Evolutionary conservation across 352 stramenopile species (phyloP).

Genomic region (Albugo candida): DNA sequence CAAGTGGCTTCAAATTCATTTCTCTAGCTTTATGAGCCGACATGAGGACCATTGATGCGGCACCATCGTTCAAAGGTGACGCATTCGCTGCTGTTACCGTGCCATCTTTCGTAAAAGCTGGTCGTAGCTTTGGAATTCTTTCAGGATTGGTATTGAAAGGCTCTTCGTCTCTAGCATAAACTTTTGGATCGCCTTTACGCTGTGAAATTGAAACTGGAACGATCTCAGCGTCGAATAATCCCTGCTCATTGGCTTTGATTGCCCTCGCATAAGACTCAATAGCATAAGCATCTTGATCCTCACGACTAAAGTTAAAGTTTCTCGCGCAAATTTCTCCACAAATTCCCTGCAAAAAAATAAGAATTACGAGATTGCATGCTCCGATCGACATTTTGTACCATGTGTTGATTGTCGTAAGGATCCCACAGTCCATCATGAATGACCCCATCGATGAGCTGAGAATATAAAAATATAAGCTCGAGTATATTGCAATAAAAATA

Average conservation of each 20-base stretch:
- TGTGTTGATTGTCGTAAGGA: slow-evolving; percentile 91
- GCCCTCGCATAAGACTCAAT: slow-evolving; percentile 83
- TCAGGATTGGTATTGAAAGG: slow-evolving; percentile 78
- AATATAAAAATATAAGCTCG: slow-evolving; percentile 8
- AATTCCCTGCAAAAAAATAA: slow-evolving; percentile 25
- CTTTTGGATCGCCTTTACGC: slow-evolving; percentile 26
- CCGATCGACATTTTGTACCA: slow-evolving; percentile 8
- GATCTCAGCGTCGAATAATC: slow-evolving; percentile 83
- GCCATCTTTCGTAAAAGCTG: slow-evolving; percentile 91
- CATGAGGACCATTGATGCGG: slow-evolving; percentile 92
- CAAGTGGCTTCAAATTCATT: slow-evolving; percentile 54
- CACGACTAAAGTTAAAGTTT: slow-evolving; percentile 81
- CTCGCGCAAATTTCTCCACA: slow-evolving; percentile 90
- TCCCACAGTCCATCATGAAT: slow-evolving; percentile 95
- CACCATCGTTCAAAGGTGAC: slow-evolving; percentile 94
- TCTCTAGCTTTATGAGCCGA: slow-evolving; percentile 72
- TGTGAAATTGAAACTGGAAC: slow-evolving; percentile 75
- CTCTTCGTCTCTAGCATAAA: slow-evolving; percentile 86
- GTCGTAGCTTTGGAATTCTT: slow-evolving; percentile 78
- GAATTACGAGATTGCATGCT: slow-evolving; percentile 29
- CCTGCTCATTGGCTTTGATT: slow-evolving; percentile 43
- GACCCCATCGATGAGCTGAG: slow-evolving; percentile 61
- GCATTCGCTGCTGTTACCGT: slow-evolving; percentile 95
- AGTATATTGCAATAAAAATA: slow-evolving; percentile 10
- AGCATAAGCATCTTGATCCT: slow-evolving; percentile 92